Percentiles rank a stretch among this genome's conserved stretches.
phyloP scores from a whole-genome alignment of 352 stramenopile genomes.

The Globisporangium iwayamae region DNA sequence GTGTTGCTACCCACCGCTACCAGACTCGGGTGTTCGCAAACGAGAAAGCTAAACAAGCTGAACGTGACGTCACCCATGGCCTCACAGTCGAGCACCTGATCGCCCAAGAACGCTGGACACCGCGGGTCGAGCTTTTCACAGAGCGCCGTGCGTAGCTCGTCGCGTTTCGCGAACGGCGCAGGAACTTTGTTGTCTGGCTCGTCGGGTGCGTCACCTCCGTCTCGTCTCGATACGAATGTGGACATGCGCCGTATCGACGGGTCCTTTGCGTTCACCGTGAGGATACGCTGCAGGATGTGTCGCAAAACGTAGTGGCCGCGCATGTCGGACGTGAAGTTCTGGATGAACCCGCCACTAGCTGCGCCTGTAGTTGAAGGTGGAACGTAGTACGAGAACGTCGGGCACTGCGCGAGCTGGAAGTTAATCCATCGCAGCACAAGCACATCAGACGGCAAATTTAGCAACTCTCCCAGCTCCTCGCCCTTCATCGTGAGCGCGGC shows the following conservation, averaged over 20 bases:
- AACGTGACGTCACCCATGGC: slow-evolving; percentile 46
- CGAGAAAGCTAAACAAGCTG: slow-evolving; percentile 58
- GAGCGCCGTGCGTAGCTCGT: slow-evolving; percentile 38
- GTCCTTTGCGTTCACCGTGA: slow-evolving; percentile 17
- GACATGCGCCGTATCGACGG: slow-evolving; percentile 8
- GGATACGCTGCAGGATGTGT: slow-evolving; percentile 42
- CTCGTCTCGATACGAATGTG: slow-evolving; percentile 14
- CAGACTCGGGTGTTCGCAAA: slow-evolving; percentile 53
- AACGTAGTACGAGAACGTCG: slow-evolving; percentile 26
- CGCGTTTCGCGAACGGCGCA: slow-evolving; percentile 31
- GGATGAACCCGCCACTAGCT: slow-evolving; percentile 33
- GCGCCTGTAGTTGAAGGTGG: not conserved
- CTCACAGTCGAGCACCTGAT: slow-evolving; percentile 33
- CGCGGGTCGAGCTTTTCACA: slow-evolving; percentile 32
- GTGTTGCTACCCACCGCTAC: not conserved
- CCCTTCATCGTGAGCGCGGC: slow-evolving; percentile 40
- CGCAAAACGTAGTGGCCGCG: slow-evolving; percentile 49
- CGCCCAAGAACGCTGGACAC: slow-evolving; percentile 39
- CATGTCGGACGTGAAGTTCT: slow-evolving; percentile 73
- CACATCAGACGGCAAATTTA: slow-evolving; percentile 42
- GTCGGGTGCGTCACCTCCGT: not conserved
- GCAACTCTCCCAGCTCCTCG: slow-evolving; percentile 50
- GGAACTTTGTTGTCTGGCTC: not conserved
- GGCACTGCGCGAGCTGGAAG: slow-evolving; percentile 46
- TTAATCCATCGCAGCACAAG: slow-evolving; percentile 78